These are phyloP conservation scores for Magnusiomyces clavatus DNA, from an alignment of 1,139 yeast genomes.

Conservation along the genomic window DNA sequence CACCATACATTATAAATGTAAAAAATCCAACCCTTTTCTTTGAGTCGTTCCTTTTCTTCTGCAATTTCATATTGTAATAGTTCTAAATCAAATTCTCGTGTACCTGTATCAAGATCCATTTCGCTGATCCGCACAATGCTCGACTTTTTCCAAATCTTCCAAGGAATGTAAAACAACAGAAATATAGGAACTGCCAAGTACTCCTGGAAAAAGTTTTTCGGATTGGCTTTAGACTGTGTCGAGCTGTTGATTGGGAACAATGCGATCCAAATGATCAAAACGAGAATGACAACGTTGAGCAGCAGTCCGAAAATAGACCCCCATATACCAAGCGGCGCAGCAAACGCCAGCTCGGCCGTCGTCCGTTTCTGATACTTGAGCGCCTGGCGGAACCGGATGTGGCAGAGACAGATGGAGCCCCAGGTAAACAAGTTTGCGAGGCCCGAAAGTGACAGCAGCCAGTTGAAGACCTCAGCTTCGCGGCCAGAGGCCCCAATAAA, in stretches of 20 bases:
- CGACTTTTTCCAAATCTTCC: conserved; percentile 42
- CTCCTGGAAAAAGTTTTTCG: conserved; percentile 42
- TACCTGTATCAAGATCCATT: conserved; percentile 44
- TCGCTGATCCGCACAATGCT: conserved; percentile 40
- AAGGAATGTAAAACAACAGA: conserved; percentile 41
- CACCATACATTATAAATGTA: conserved; percentile 38
- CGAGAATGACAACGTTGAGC: conserved; percentile 47
- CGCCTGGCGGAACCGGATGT: conserved; percentile 52
- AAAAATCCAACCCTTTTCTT: conserved; percentile 30
- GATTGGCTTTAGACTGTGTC: conserved; percentile 28
- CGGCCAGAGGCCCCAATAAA: conserved; percentile 63
- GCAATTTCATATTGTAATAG: conserved; percentile 41
- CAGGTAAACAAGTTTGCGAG: conserved; percentile 71
- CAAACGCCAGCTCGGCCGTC: conserved; percentile 58
- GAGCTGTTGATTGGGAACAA: conserved; percentile 56
- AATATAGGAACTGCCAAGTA: conserved; percentile 49
- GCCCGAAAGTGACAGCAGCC: conserved; percentile 76
- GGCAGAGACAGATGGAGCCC: conserved; percentile 64
- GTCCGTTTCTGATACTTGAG: conserved; percentile 56
- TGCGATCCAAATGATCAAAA: conserved; percentile 66
- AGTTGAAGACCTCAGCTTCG: conserved; percentile 59
- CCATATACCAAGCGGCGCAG: conserved; percentile 58
- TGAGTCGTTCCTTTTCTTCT: conserved; percentile 36
- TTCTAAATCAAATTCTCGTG: conserved; percentile 46
- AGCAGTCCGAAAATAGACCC: conserved; percentile 64